Conservation (phyloP, 805 yeast species). For the Myxozyma geophila region DNA sequence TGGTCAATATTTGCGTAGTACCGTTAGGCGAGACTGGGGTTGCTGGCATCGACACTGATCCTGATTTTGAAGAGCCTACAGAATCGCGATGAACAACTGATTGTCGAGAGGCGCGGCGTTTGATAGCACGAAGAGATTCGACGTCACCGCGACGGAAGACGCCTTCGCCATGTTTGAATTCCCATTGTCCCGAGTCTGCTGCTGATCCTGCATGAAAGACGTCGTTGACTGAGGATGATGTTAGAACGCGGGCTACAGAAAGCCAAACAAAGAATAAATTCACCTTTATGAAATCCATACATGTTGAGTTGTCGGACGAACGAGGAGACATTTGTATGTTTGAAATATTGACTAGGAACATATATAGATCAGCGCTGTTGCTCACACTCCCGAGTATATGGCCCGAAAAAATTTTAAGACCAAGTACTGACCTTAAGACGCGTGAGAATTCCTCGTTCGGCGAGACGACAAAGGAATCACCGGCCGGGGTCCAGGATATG, state of each 20-base stretch:
- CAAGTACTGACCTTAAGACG: slow-evolving; percentile 51
- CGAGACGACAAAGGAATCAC: slow-evolving; percentile 73
- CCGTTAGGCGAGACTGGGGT: slow-evolving; percentile 32
- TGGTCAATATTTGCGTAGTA: slow-evolving; percentile 2
- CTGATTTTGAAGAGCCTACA: slow-evolving; percentile 53
- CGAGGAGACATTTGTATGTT: slow-evolving; percentile 91
- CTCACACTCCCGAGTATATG: no score
- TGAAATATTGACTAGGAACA: slow-evolving; percentile 63
- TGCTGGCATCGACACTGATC: slow-evolving; percentile 31
- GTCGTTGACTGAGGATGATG: slow-evolving; percentile 42
- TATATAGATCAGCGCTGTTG: not conserved
- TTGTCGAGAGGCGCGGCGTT: slow-evolving; percentile 68
- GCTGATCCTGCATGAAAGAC: slow-evolving; percentile 41
- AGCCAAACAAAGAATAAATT: slow-evolving; percentile 42
- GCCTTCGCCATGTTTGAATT: slow-evolving; percentile 82
- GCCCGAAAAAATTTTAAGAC: not conserved
- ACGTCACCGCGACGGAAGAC: slow-evolving; percentile 80
- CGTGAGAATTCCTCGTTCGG: slow-evolving; percentile 88
- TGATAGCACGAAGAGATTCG: slow-evolving; percentile 72
- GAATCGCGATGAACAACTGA: slow-evolving; percentile 33
- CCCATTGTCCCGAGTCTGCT: slow-evolving; percentile 61
- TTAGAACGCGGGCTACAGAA: slow-evolving; percentile 35
- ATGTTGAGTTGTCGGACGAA: slow-evolving; percentile 93
- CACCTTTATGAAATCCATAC: slow-evolving; percentile 88
- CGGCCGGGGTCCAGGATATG: slow-evolving; percentile 80